Percentiles rank a stretch among this genome's conserved stretches.
Evolutionary conservation across 2,329 filamentous ascomycete species (phyloP).

Genomic region (Nemania diffusa): DNA sequence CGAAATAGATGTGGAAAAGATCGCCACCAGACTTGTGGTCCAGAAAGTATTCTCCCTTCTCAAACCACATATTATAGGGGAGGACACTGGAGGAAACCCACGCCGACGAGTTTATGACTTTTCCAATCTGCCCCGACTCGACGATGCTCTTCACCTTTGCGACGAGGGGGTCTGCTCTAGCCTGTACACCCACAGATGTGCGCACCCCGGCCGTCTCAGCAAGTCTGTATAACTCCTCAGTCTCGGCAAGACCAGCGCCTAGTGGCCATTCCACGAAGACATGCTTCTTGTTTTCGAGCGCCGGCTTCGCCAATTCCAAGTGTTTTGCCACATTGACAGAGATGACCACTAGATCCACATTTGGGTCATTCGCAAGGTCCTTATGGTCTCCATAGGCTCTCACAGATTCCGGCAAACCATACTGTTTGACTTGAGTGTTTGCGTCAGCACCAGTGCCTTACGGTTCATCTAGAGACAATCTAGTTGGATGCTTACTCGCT

Average conservation of each 20-base stretch:
- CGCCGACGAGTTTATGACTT: constrained; percentile 52
- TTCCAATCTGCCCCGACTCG: constrained; percentile 55
- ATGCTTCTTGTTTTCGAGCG: constrained; percentile 57
- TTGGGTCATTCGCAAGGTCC: constrained; percentile 56
- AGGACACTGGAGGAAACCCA: constrained; percentile 19
- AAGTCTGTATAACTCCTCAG: constrained; percentile 55
- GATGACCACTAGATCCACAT: constrained; percentile 60
- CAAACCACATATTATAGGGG: constrained; percentile 34
- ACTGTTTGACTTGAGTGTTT: constrained; percentile 45
- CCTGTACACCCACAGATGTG: constrained; percentile 61
- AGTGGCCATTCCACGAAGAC: constrained; percentile 64
- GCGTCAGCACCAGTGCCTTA: neutral
- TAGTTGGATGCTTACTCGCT: constrained; percentile 45
- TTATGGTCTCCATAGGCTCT: constrained; percentile 56
- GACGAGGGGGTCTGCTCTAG: constrained; percentile 53
- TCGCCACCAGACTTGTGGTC: constrained; percentile 36
- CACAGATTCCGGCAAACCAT: constrained; percentile 48
- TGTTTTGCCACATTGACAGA: constrained; percentile 57
- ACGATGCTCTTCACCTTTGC: constrained; percentile 56
- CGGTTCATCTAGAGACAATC: neutral
- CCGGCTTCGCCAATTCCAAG: constrained; percentile 54
- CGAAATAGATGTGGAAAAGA: constrained; percentile 45
- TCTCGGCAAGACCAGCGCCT: constrained; percentile 53
- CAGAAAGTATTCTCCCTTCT: constrained; percentile 36
- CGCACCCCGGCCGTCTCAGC: constrained; percentile 54